Conservation (phyloP, 192 early-diverging fungal genomes). For the Coemansia sp. region DNA sequence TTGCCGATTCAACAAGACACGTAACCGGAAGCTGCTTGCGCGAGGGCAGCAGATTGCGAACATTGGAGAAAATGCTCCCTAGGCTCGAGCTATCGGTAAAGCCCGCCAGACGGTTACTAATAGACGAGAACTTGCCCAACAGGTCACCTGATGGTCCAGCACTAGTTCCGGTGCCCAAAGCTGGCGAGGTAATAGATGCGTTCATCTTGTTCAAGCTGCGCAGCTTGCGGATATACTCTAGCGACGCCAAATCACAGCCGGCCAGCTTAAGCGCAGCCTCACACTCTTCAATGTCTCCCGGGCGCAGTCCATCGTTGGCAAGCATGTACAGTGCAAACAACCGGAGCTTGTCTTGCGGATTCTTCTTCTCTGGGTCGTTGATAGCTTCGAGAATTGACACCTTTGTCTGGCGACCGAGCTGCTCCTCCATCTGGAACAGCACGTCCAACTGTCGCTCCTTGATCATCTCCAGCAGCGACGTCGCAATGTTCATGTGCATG, state of each 20-base stretch:
- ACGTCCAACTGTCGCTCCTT: slow-evolving; percentile 91
- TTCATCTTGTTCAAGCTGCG: slow-evolving; percentile 43
- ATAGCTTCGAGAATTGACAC: slow-evolving; percentile 77
- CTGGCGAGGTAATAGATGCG: slow-evolving; percentile 24
- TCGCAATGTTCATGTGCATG: slow-evolving; percentile 99
- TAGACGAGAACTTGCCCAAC: slow-evolving; percentile 65
- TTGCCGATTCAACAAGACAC: slow-evolving; percentile 79
- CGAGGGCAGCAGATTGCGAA: slow-evolving; percentile 92
- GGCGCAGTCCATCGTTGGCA: slow-evolving; percentile 65
- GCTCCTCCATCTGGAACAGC: slow-evolving; percentile 93
- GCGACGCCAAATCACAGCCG: slow-evolving; percentile 71
- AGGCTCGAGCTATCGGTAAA: slow-evolving; percentile 70
- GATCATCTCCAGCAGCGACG: slow-evolving; percentile 81
- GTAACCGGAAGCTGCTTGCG: slow-evolving; percentile 88
- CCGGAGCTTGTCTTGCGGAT: slow-evolving; percentile 85
- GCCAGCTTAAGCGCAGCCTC: slow-evolving; percentile 74
- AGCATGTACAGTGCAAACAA: slow-evolving; percentile 88
- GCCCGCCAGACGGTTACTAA: slow-evolving; percentile 71
- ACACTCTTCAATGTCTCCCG: slow-evolving; percentile 82
- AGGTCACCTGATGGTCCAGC: slow-evolving; percentile 29
- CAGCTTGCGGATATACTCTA: slow-evolving; percentile 82
- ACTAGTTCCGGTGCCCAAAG: slow-evolving; percentile 4
- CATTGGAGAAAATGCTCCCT: slow-evolving; percentile 77
- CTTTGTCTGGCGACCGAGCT: slow-evolving; percentile 77
- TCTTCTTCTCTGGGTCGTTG: slow-evolving; percentile 77